Evolutionary conservation across 2,329 filamentous ascomycete species (phyloP).

Genomic region (Epichloe bromicola): DNA sequence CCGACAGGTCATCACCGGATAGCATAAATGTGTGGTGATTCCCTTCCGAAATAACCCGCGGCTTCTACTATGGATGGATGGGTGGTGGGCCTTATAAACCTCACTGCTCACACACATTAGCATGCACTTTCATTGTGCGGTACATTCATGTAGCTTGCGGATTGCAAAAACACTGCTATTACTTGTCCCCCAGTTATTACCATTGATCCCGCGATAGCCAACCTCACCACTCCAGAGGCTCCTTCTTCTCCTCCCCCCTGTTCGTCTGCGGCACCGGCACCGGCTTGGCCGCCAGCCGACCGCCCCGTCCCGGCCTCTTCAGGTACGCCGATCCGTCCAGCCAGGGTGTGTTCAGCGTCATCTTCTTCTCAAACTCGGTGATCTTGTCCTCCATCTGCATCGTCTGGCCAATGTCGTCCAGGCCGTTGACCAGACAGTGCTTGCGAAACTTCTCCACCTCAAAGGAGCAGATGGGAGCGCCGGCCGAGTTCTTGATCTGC

Average conservation of each 20-base stretch:
- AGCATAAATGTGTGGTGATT: no score
- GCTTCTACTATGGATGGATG: no score
- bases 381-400: conserved; percentile 91
- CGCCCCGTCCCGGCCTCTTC: conserved; percentile 34
- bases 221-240: conserved; percentile 77
- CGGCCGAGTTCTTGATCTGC: conserved; percentile 61
- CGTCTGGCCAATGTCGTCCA: conserved; percentile 91
- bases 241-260: conserved; percentile 65
- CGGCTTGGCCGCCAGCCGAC: conserved; percentile 44
- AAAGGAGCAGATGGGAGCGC: conserved; percentile 63
- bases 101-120: no score
- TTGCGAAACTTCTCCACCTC: conserved; percentile 89
- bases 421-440: conserved; percentile 83
- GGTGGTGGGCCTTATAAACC: no score
- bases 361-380: conserved; percentile 62
- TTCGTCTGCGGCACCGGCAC: conserved; percentile 77
- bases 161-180: no score
- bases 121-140: no score
- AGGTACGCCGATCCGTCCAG: conserved; percentile 79
- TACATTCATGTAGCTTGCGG: no score
- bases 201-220: no score
- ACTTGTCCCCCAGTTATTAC: no score
- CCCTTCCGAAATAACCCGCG: no score
- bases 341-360: conserved; percentile 74
- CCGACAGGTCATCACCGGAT: no score